Evolutionary conservation across 371 early-diverging fungal genomes (phyloP), one percentile per base, ranked within the genome.

Genomic region (Blakeslea trispora): DNA sequence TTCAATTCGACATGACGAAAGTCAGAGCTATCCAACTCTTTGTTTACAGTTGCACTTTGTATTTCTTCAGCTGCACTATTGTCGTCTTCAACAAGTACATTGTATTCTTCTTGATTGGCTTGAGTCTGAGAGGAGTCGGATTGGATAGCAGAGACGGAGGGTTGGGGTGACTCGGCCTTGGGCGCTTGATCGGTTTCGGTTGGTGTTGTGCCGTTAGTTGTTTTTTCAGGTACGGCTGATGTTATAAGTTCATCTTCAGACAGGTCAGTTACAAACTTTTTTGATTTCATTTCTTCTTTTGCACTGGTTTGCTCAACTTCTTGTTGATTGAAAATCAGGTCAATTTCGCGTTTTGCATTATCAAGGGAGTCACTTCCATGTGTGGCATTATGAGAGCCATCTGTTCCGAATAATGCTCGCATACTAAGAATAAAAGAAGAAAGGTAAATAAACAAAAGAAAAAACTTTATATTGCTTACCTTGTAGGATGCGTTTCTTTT

Each of bases 341-440:
- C 66, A 47, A 91, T 82, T 63, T 91, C 91, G 18, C 86, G 84
- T 50, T 75, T 67, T 14, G 91, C 93, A 45, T 77, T 70, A 15
- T 75, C 81, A 18, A 74, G 50, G n/a, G 83, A 75, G 61, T 83
- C 86, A 51, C 91, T 87, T 21, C 89, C 91, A 64, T 93, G 90
- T 0, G 84, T 81, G 41, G 87, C 91, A 71, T 93, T 92, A 37
- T 75, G 75, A 24, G 77, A 71, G 3, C 75, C 68, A 57, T 84
- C 83, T 17, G 78, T 79, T 19, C 94, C 94, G 67, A 80, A 88
- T 41, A 71, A 53, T 42, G 84, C 86, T 23, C 86, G 77, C 22
- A 85, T 61, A 53, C 79, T 87, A 50, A 74, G 55, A 37, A 19
- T 15, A 21, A 17, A 32, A 44, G 11, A 45, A 22, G n/a, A 46